These are phyloP conservation scores for Cyberlindnera maritima DNA, from an alignment of 805 yeast genomes.

Conservation along the genomic window DNA sequence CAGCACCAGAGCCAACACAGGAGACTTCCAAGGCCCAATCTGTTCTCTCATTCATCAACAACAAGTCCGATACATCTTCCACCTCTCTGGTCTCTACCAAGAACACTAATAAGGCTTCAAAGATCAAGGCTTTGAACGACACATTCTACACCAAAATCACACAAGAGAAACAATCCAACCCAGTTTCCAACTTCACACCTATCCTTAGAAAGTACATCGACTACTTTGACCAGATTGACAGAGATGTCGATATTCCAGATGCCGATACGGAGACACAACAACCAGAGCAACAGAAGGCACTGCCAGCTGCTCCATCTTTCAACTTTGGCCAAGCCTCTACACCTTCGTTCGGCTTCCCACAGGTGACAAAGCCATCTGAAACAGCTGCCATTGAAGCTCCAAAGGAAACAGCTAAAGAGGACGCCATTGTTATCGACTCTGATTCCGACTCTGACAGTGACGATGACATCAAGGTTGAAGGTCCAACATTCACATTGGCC, in stretches of 20 bases:
- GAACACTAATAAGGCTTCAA: constrained; percentile 39
- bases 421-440: constrained; percentile 27
- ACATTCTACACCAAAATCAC: constrained; percentile 51
- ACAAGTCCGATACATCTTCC: neutral
- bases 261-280: constrained; percentile 13
- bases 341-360: constrained; percentile 14
- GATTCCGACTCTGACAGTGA: constrained; percentile 45
- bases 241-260: constrained; percentile 22
- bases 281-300: constrained; percentile 17
- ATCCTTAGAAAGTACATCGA: constrained; percentile 56
- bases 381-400: constrained; percentile 17
- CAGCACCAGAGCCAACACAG: constrained; percentile 1
- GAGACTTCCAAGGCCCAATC: constrained; percentile 7
- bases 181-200: constrained; percentile 54
- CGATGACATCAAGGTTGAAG: constrained; percentile 65
- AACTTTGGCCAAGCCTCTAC: constrained; percentile 14
- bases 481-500: constrained; percentile 59
- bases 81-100: constrained; percentile 16
- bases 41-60: constrained; percentile 6
- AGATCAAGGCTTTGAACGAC: constrained; percentile 63
- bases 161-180: constrained; percentile 38
- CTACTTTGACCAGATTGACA: constrained; percentile 43
- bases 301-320: constrained; percentile 19
- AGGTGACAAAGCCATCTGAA: neutral
- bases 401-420: constrained; percentile 7